Evolutionary conservation across 176 grass and related monocot species (phyloP).

Genomic region (Cymbopogon citratus): DNA sequence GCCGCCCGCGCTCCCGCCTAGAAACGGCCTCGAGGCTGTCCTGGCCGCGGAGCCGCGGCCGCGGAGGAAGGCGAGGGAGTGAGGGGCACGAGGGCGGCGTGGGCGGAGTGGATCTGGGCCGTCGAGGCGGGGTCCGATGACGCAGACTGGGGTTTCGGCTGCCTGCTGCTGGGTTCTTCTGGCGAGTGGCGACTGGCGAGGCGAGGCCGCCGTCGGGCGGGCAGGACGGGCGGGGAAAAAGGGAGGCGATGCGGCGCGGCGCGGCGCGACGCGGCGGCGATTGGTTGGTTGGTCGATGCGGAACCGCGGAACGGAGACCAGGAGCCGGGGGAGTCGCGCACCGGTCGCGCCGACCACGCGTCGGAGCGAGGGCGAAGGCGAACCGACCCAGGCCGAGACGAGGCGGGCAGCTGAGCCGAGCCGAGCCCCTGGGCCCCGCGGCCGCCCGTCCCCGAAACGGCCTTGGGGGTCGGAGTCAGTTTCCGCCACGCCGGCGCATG

Average conservation of each 20-base stretch:
- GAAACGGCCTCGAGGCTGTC: neutral
- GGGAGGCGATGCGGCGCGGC: neutral
- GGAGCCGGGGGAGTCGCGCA: neutral
- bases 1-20: neutral
- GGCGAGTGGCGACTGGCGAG: neutral
- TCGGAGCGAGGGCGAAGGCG: neutral
- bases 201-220: neutral
- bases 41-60: neutral
- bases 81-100: neutral
- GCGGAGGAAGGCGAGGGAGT: neutral
- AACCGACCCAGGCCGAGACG: neutral
- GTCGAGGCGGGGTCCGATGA: neutral
- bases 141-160: neutral
- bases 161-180: neutral
- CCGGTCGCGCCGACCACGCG: neutral
- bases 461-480: neutral
- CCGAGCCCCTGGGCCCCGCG: neutral
- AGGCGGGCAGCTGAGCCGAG: neutral
- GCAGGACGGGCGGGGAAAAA: neutral
- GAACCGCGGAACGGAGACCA: neutral
- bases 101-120: conserved; percentile 20
- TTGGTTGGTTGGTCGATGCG: too few relatives aligned
- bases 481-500: neutral
- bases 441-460: neutral
- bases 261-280: conserved; percentile 10